These are phyloP conservation scores for Pseudocercospora macadamiae DNA, from an alignment of 2,329 filamentous ascomycete genomes.

Conservation along the genomic window DNA sequence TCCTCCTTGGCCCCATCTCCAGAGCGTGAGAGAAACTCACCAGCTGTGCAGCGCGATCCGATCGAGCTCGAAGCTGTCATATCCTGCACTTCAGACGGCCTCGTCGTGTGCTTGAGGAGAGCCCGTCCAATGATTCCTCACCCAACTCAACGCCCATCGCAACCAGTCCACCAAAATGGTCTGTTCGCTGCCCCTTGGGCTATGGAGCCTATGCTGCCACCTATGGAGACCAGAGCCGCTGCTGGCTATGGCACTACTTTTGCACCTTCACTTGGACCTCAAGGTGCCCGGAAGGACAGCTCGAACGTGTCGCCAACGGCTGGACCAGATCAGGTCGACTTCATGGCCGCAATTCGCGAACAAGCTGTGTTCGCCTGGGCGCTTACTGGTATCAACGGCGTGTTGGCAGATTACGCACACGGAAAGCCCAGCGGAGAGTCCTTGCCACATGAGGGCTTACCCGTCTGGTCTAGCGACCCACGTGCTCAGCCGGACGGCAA, in stretches of 20 bases:
- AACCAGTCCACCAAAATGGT: conserved; percentile 59
- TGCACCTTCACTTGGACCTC: conserved; percentile 40
- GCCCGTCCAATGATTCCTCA: conserved; percentile 71
- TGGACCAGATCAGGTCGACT: conserved; percentile 58
- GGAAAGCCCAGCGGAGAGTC: conserved; percentile 67
- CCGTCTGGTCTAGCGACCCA: conserved; percentile 58
- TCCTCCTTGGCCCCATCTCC: conserved; percentile 38
- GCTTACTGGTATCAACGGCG: conserved; percentile 77
- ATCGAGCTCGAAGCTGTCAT: conserved; percentile 87
- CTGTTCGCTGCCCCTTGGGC: conserved; percentile 83
- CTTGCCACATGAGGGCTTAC: conserved; percentile 62
- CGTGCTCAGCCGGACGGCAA: conserved; percentile 14
- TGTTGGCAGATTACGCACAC: conserved; percentile 64
- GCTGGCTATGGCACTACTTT: conserved; percentile 38
- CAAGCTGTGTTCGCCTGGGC: conserved; percentile 89
- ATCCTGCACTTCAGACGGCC: conserved; percentile 84
- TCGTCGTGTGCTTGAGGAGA: conserved; percentile 77
- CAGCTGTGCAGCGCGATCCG: conserved; percentile 38
- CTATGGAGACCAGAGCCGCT: conserved; percentile 40
- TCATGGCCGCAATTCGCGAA: conserved; percentile 81
- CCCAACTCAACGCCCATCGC: conserved; percentile 52
- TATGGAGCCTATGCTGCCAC: conserved; percentile 61
- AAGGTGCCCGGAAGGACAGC: conserved; percentile 30
- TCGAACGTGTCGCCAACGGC: conserved; percentile 38
- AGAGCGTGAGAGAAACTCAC: conserved; percentile 27